phyloP scores from a whole-genome alignment of 768 basidiomycete species.

The Cystobasidium tubakii region DNA sequence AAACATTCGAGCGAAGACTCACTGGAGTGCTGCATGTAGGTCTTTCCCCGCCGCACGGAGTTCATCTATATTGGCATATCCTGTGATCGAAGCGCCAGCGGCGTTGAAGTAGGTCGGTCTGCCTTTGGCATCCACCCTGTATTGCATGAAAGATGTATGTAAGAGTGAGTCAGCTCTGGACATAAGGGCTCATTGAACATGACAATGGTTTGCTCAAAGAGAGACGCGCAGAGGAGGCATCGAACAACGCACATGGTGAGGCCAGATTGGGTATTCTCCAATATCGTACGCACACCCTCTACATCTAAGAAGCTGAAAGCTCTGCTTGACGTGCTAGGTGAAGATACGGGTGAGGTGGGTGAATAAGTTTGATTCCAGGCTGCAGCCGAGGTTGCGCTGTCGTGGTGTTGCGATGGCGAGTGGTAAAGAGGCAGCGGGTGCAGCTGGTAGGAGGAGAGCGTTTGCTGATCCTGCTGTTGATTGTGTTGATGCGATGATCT shows the following conservation, averaged over 20 bases:
- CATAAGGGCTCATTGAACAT: too few species aligned
- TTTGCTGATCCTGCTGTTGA: not conserved
- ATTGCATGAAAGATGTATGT: not conserved
- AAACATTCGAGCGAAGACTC: not conserved
- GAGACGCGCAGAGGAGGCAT: too few species aligned
- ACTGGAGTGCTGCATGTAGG: not conserved
- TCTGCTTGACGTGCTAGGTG: not conserved
- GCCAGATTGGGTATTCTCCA: conserved; percentile 28
- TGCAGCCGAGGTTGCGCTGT: not conserved
- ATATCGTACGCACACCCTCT: conserved; percentile 9
- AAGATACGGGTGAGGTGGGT: not conserved
- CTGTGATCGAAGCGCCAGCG: conserved; percentile 16
- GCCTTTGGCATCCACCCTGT: conserved; percentile 13
- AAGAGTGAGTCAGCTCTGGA: not conserved
- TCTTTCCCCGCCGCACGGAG: not conserved
- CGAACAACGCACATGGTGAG: conserved; percentile 16
- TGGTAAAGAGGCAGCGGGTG: not conserved
- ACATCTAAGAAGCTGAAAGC: conserved; percentile 10
- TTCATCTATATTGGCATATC: conserved; percentile 4
- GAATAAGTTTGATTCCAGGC: not conserved
- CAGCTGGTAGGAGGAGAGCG: not conserved
- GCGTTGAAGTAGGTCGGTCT: conserved; percentile 17
- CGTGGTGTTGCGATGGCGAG: not conserved
- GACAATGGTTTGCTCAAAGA: too few species aligned
- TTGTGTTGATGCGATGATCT: not conserved